phyloP scores from a whole-genome alignment of 2,329 filamentous ascomycete genomes.

The Corinectria fuckeliana region DNA sequence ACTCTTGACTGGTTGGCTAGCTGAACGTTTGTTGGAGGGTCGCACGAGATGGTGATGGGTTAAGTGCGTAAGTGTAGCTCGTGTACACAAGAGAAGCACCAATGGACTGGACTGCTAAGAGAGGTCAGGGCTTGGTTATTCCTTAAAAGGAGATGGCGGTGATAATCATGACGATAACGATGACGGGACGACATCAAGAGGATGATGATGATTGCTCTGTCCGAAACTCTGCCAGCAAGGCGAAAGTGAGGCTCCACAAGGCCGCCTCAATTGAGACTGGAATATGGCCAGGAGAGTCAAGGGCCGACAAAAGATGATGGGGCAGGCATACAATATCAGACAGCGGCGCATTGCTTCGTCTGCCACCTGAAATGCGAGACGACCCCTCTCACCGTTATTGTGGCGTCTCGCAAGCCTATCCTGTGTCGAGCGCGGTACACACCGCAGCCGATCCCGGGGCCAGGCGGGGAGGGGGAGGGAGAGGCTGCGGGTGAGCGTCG shows the following conservation, averaged over 20 bases:
- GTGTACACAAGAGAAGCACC: neutral
- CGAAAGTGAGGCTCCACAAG: neutral
- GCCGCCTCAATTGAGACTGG: neutral
- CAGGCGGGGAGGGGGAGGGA: neutral
- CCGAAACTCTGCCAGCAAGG: too few relatives aligned
- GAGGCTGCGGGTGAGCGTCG: neutral
- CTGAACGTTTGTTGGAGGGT: too few relatives aligned
- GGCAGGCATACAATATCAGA: slow-evolving; percentile 2
- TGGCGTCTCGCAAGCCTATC: slow-evolving; percentile 23
- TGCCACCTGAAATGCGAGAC: slow-evolving; percentile 17
- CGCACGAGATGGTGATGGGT: neutral
- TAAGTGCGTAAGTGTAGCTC: neutral
- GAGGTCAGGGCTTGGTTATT: neutral
- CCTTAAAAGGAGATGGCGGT: slow-evolving; percentile 6
- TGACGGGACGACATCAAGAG: neutral
- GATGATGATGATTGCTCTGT: neutral
- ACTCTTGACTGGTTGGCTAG: neutral
- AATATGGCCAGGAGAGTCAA: neutral
- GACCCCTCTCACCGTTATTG: slow-evolving; percentile 23
- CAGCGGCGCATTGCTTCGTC: slow-evolving; percentile 17
- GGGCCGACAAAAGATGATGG: neutral
- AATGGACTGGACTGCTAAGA: neutral
- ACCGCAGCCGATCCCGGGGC: slow-evolving; percentile 6
- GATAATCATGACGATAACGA: slow-evolving; percentile 1
- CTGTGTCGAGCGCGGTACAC: neutral